Evolutionary conservation across 805 yeast genomes (phyloP).

Genomic region (Diddensiella santjacobensis): DNA sequence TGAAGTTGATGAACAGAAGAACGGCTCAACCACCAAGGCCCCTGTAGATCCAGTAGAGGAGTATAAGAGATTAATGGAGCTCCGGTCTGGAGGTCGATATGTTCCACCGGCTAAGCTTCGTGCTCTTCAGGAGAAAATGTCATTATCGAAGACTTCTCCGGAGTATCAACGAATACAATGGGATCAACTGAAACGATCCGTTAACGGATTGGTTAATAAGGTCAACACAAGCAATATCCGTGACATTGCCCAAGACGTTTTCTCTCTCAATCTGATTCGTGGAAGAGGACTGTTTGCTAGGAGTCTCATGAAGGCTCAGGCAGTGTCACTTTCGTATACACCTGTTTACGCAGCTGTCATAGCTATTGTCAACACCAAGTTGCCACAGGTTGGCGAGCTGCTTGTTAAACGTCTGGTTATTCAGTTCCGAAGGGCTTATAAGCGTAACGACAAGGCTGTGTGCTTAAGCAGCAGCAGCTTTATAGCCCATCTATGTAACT

Average conservation of each 20-base stretch:
- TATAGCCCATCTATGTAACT: conserved; percentile 60
- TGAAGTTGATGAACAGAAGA: conserved; percentile 12
- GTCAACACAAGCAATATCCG: conserved; percentile 47
- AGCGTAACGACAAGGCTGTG: conserved; percentile 41
- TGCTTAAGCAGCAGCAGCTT: conserved; percentile 47
- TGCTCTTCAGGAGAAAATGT: conserved; percentile 39
- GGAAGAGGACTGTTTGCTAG: conserved; percentile 62
- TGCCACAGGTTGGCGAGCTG: conserved; percentile 66
- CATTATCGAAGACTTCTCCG: conserved; percentile 31
- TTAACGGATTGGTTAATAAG: conserved; percentile 48
- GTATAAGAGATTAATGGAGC: conserved; percentile 36
- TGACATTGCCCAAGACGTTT: conserved; percentile 46
- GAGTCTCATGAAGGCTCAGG: conserved; percentile 52
- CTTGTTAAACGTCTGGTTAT: conserved; percentile 50
- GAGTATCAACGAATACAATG: conserved; percentile 54
- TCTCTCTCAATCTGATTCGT: conserved; percentile 53
- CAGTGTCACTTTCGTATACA: conserved; percentile 40
- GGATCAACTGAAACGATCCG: conserved; percentile 47
- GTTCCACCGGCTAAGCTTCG: conserved; percentile 53
- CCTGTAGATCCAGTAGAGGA: conserved; percentile 32
- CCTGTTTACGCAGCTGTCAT: conserved; percentile 55
- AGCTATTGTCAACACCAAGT: conserved; percentile 57
- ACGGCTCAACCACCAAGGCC: conserved; percentile 6
- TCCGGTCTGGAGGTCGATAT: conserved; percentile 45
- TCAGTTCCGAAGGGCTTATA: conserved; percentile 54